phyloP scores from a whole-genome alignment of 495 filamentous ascomycete genomes.

The Bathelium albidoporum region DNA sequence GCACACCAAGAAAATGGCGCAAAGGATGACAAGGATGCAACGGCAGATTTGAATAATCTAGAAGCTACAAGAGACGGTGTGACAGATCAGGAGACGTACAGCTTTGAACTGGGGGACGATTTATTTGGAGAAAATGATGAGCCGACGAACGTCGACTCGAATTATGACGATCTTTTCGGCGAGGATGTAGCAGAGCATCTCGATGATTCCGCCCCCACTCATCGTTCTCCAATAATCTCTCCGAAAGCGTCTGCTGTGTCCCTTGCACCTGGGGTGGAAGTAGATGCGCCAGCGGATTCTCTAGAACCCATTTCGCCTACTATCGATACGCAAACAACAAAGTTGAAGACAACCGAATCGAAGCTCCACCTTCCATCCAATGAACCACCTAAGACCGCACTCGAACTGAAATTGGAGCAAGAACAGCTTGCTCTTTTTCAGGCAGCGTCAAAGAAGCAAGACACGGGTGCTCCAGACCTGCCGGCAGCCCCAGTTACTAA shows the following conservation, averaged over 20 bases:
- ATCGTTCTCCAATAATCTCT: background rate
- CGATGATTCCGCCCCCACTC: background rate
- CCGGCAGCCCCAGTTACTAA: conserved; percentile 52
- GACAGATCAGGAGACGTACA: conserved; percentile 37
- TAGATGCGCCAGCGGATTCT: background rate
- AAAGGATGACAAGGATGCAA: background rate
- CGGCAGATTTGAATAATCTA: conserved; percentile 27
- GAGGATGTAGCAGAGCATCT: background rate
- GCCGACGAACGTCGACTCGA: conserved; percentile 13
- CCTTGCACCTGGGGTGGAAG: background rate
- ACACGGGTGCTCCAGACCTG: conserved; percentile 33
- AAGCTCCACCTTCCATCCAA: background rate
- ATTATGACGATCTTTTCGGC: conserved; percentile 37
- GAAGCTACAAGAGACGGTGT: conserved; percentile 24
- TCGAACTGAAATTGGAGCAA: conserved; percentile 10
- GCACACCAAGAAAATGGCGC: background rate
- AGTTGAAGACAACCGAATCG: background rate
- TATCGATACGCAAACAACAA: background rate
- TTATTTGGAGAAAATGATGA: conserved; percentile 36
- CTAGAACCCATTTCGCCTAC: background rate
- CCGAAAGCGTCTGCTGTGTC: background rate
- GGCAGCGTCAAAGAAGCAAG: conserved; percentile 10
- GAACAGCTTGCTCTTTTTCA: conserved; percentile 22
- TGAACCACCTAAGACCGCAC: background rate
- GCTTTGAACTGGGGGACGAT: conserved; percentile 28